These are phyloP conservation scores for Hippophae tibetana DNA, from an alignment of 306 rosid species.

Conservation along the genomic window DNA sequence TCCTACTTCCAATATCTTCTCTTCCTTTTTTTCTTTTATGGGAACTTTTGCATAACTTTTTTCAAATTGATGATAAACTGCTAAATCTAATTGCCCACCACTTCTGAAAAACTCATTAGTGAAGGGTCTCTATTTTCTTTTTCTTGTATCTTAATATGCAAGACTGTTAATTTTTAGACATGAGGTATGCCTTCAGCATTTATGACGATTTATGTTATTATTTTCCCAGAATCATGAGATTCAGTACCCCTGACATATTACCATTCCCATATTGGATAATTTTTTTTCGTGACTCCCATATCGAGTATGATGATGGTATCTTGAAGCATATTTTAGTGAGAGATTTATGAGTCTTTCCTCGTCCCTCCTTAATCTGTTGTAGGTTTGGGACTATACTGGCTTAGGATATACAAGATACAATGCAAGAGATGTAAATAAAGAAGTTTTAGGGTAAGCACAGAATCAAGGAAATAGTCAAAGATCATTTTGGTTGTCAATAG, in stretches of 20 bases:
- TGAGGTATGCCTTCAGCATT: no score
- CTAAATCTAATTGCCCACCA: no score
- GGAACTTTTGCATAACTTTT: not conserved
- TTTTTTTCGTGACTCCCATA: no score
- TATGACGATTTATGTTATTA: no score
- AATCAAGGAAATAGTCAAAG: constrained; percentile 11
- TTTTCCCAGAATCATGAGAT: no score
- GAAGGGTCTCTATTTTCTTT: no score
- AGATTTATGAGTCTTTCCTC: constrained; percentile 6
- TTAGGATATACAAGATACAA: constrained; percentile 75
- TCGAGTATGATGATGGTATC: not conserved
- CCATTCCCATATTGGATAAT: no score
- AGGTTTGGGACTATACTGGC: constrained; percentile 96
- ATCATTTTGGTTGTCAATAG: constrained; percentile 21
- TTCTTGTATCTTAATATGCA: no score
- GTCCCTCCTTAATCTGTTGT: constrained; percentile 17
- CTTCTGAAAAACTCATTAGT: no score
- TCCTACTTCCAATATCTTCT: not conserved
- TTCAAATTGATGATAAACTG: not conserved
- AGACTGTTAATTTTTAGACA: no score
- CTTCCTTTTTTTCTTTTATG: constrained; percentile 5
- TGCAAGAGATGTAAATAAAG: constrained; percentile 76
- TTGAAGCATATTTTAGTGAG: constrained; percentile 1
- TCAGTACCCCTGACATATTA: no score
- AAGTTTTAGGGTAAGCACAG: constrained; percentile 63